Evolutionary conservation across 306 rosid genomes (phyloP).

Genomic region (Prunus dulcis): DNA sequence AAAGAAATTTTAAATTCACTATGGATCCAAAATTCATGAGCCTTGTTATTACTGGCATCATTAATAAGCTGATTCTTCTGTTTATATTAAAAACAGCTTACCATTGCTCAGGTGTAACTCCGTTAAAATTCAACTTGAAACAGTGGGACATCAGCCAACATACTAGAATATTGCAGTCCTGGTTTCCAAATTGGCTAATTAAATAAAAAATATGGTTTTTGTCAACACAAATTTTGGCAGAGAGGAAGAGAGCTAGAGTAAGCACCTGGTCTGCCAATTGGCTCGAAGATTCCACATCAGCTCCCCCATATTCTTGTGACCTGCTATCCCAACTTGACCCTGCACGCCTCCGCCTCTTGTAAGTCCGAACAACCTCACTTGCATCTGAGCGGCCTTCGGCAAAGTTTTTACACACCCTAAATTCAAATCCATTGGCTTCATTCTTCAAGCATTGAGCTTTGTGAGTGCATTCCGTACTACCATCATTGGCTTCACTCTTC

Average conservation of each 20-base stretch:
- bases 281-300: conserved; percentile 35
- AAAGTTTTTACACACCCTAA: conserved; percentile 28
- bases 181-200: neutral
- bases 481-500: conserved; percentile 25
- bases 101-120: neutral
- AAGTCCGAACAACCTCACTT: conserved; percentile 50
- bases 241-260: conserved; percentile 14
- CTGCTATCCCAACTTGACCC: conserved; percentile 44
- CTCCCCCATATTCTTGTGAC: conserved; percentile 38
- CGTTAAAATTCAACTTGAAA: conserved; percentile 1
- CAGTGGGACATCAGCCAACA: neutral
- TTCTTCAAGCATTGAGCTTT: conserved; percentile 33
- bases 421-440: conserved; percentile 31
- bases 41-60: no score
- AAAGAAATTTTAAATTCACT: neutral
- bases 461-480: conserved; percentile 23
- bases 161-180: neutral
- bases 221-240: conserved; percentile 3
- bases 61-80: neutral
- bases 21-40: neutral
- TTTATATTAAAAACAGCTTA: neutral
- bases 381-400: conserved; percentile 33
- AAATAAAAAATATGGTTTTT: neutral
- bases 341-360: conserved; percentile 73
- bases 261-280: conserved; percentile 47